Base-by-base conservation (phyloP, 768 basidiomycete species). In the Phylloporus sp. region DNA sequence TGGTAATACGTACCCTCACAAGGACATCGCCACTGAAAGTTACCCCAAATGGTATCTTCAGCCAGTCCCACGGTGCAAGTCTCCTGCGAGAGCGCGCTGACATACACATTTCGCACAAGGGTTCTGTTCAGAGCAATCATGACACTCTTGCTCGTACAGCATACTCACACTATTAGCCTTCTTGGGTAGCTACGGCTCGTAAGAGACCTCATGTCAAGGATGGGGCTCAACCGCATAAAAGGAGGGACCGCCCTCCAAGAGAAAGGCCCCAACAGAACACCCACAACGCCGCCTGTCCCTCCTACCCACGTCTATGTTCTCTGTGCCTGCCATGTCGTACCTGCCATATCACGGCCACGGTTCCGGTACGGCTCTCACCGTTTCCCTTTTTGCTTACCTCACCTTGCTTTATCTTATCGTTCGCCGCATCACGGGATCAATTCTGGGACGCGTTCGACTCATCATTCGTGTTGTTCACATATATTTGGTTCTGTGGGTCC, bases 401-500 rank as follows among this genome's bases (percentile, higher is more conserved):
- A 48, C 7, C n/a, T 28, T 48, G 28, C 38, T 37, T 59, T 61
- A 61, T 64, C 55, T 59, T 59, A 58, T 65, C 58, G 17, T 38
- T 35, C 21, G 3, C 33, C 33, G 2, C 5, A 39, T 51, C 49
- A 49, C 52, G 42, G 50, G 38, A 47, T 17, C 42, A 42, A 38
- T 42, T 45, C 33, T 21, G 45, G 46, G 31, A 42, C 53, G 44
- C 52, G 23, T 24, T 35, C 38, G 31, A 24, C n/a, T 37, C 42
- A 23, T 40, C 28, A 32, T 29, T 28, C 31, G 49, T 59, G 56
- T 61, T 66, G 62, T 59, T 36, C 47, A 35, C 38, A 18, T 66
- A 56, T 66, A 54, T 66, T 66, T 66, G 65, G 64, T 35, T 36
- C 32, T 66, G 65, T 66, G 65, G 65, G 65, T 66, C 65, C 65